Evolutionary conservation across 2,329 filamentous ascomycete genomes (phyloP), one percentile per base, ranked within the genome.

Genomic region (Cytospora paraplurivora): DNA sequence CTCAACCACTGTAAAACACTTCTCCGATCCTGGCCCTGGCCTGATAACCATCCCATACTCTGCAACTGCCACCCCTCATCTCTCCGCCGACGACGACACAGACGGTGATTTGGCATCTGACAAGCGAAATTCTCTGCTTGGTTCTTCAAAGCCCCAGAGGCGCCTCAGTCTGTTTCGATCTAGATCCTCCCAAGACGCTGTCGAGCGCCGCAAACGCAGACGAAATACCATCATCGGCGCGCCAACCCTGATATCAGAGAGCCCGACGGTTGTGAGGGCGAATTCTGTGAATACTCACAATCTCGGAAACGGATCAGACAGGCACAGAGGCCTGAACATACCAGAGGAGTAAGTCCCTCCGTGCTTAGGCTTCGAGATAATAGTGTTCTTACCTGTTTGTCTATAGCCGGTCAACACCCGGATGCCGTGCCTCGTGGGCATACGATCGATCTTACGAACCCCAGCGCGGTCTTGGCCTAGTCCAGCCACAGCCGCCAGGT

Each of bases 371-470:
- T 54, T 32, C 34, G 21, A 27, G 1, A 3, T 4, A 1, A 7
- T 53, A 62, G 44, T 53, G 13, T n/a, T 34, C 47, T 64, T 41
- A 57, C 21, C 21, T 15, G 32, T 51, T 54, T 66, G 67, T 62
- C 27, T 68, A 55, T 58, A 79, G 74, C 55, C 72, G 73, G 69
- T 71, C 74, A 32, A 61, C 70, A 49, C 71, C 73, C 38, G 69
- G 70, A 32, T 73, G 74, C 47, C 77, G 75, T 54, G 70, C 73
- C 6, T 80, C 78, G 6, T 76, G 76, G 68, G 78, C 77, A 62
- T 79, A 81, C 69, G 76, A 81, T 62, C 64, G 77, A 34, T 79
- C 79, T 33, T 81, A 82, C 69, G 78, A 79, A 68, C 76, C 78
- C n/a, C 75, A 78, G 66, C 75, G 78, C 7, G 68, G 81, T 10